A percentile compares a stretch with the other conserved stretches of the same genome.
Evolutionary conservation across 495 filamentous ascomycete species (phyloP).

Genomic region (Annulohypoxylon maeteangense): DNA sequence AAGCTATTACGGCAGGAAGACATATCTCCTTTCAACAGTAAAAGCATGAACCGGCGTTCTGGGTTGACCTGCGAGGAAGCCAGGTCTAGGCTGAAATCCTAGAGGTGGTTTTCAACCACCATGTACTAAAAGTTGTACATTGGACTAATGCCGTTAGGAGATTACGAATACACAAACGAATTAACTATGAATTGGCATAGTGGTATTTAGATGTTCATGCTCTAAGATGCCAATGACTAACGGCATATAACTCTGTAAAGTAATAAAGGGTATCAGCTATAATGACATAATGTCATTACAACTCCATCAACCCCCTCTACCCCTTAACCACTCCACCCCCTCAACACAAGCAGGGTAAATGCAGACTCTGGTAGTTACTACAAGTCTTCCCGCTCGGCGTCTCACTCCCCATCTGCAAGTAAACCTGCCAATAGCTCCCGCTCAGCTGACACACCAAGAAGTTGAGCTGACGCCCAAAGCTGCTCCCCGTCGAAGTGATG

Average conservation of each 20-base stretch:
- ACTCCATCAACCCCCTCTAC: no score
- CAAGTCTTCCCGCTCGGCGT: slow-evolving; percentile 58
- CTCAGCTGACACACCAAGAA: slow-evolving; percentile 59
- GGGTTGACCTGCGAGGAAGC: slow-evolving; percentile 7
- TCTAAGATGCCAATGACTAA: not conserved
- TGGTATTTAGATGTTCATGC: not conserved
- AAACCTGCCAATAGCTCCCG: slow-evolving; percentile 59
- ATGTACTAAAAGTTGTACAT: slow-evolving; percentile 25
- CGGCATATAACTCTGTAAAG: not conserved
- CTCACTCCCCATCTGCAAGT: slow-evolving; percentile 61
- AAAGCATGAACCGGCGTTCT: slow-evolving; percentile 33
- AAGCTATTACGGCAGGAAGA: not conserved
- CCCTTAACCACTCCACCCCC: not conserved
- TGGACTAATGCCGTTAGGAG: slow-evolving; percentile 9
- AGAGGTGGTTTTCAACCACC: slow-evolving; percentile 2
- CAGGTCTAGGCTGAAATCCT: not conserved
- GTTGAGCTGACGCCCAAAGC: slow-evolving; percentile 62
- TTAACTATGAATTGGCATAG: not conserved
- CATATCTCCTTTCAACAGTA: not conserved
- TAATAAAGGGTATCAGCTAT: not conserved
- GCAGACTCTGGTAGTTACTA: slow-evolving; percentile 63
- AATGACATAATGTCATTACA: not conserved
- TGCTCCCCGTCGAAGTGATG: slow-evolving; percentile 57
- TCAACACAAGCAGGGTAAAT: slow-evolving; percentile 61
- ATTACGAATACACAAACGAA: slow-evolving; percentile 3